A percentile compares a stretch with the other conserved stretches of the same genome.
Conservation (phyloP, 192 early-diverging fungal species). For the Backusella circina region DNA sequence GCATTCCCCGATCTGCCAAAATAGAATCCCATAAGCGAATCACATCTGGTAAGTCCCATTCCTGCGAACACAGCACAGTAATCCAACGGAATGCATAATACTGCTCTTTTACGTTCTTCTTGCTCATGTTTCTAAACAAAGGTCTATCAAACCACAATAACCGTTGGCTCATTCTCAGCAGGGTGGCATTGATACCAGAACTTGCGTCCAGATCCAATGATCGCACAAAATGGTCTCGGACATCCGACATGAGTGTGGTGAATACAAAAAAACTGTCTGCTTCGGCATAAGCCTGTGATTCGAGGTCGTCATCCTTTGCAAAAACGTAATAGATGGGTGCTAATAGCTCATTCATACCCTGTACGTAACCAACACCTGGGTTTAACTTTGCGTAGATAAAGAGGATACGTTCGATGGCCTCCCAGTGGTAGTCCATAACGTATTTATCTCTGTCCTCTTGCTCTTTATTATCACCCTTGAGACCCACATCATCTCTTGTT, state of each 20-base stretch:
- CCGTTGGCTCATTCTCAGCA: conserved; percentile 50
- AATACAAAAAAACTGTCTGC: conserved; percentile 79
- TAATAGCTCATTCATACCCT: conserved; percentile 85
- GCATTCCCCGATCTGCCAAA: conserved; percentile 56
- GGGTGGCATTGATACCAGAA: conserved; percentile 56
- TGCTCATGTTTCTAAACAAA: conserved; percentile 53
- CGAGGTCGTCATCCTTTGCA: conserved; percentile 40
- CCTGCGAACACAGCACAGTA: conserved; percentile 70
- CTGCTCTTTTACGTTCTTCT: conserved; percentile 58
- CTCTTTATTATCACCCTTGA: background rate
- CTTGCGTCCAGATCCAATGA: conserved; percentile 58
- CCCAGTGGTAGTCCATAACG: conserved; percentile 67
- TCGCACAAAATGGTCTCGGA: conserved; percentile 75
- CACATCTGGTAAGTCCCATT: conserved; percentile 72
- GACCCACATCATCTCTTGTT: background rate
- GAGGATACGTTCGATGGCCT: conserved; percentile 72
- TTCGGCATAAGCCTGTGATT: conserved; percentile 59
- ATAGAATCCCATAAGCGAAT: conserved; percentile 78
- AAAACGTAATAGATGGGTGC: conserved; percentile 78
- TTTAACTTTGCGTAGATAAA: conserved; percentile 79
- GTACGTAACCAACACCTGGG: conserved; percentile 77
- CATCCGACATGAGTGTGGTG: conserved; percentile 60
- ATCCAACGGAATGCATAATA: conserved; percentile 82
- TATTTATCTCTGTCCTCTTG: conserved; percentile 3
- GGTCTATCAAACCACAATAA: conserved; percentile 50